Evolutionary conservation across 2,329 filamentous ascomycete species (phyloP).

Genomic region (Fusarium foetens): DNA sequence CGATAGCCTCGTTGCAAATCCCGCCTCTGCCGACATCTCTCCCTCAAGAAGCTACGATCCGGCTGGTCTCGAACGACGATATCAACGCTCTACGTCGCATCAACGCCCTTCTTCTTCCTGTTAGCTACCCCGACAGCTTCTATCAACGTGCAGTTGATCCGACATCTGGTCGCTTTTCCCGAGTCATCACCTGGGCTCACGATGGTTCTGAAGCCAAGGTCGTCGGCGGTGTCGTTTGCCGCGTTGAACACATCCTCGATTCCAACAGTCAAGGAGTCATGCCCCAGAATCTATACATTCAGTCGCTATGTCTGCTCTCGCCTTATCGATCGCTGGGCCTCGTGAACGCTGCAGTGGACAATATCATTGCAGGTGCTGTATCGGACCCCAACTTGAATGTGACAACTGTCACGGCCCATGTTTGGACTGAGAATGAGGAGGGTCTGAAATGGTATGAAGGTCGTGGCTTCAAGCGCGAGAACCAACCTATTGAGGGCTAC

Average conservation of each 20-base stretch:
- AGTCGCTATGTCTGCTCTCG: conserved; percentile 70
- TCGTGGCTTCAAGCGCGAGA: conserved; percentile 64
- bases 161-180: conserved; percentile 65
- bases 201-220: conserved; percentile 58
- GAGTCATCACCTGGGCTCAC: conserved; percentile 68
- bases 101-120: conserved; percentile 71
- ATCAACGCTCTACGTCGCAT: conserved; percentile 70
- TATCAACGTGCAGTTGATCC: conserved; percentile 66
- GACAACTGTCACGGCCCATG: conserved; percentile 68
- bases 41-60: conserved; percentile 63
- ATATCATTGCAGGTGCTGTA: conserved; percentile 56
- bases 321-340: conserved; percentile 71
- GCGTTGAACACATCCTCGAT: conserved; percentile 59
- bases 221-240: conserved; percentile 70
- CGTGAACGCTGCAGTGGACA: conserved; percentile 65
- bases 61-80: conserved; percentile 61
- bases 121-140: conserved; percentile 72
- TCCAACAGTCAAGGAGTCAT: conserved; percentile 22
- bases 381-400: conserved; percentile 53
- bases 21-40: conserved; percentile 50
- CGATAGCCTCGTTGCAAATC: conserved; percentile 31
- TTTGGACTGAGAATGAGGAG: conserved; percentile 74
- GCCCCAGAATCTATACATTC: conserved; percentile 68
- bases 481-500: conserved; percentile 64
- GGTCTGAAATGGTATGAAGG: conserved; percentile 70